Evolutionary conservation across 2,329 filamentous ascomycete genomes (phyloP).

Genomic region (Arthrobotrys megalospora): DNA sequence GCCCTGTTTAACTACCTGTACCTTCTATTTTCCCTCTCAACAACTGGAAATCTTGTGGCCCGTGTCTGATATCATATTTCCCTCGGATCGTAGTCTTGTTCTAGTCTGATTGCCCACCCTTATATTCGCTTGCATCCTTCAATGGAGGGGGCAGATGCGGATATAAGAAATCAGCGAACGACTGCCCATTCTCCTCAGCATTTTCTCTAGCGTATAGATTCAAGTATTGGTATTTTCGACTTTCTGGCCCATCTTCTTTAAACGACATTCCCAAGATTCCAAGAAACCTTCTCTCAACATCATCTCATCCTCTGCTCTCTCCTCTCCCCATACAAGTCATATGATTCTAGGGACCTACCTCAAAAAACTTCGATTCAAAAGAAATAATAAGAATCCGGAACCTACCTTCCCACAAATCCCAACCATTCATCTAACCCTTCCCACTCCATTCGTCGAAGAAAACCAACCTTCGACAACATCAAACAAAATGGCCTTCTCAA

Average conservation of each 20-base stretch:
- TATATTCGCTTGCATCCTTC: constrained; percentile 2
- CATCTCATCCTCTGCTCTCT: neutral
- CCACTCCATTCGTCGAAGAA: constrained; percentile 9
- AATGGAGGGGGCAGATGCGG: constrained; percentile 8
- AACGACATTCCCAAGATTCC: constrained; percentile 16
- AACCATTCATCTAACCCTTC: constrained; percentile 36
- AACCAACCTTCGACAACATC: constrained; percentile 4
- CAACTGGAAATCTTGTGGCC: constrained; percentile 33
- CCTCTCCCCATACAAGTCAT: constrained; percentile 8
- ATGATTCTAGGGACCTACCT: constrained; percentile 45
- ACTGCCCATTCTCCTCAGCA: constrained; percentile 7
- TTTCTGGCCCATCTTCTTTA: neutral
- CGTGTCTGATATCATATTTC: constrained; percentile 62
- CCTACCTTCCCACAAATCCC: constrained; percentile 18
- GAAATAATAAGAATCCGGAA: constrained; percentile 2
- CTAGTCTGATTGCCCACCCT: constrained; percentile 15
- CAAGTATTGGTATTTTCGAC: constrained; percentile 9
- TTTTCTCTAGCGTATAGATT: constrained; percentile 5
- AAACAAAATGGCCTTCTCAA: constrained; percentile 51
- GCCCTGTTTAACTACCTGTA: constrained; percentile 17
- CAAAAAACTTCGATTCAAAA: constrained; percentile 39
- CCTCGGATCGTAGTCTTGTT: constrained; percentile 36
- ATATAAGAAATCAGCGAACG: constrained; percentile 50
- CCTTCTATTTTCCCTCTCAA: constrained; percentile 2
- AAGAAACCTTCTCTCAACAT: constrained; percentile 6